Percentiles rank a stretch among this genome's conserved stretches.
phyloP scores from a whole-genome alignment of 2,329 filamentous ascomycete species.

The Fusarium annulatum region DNA sequence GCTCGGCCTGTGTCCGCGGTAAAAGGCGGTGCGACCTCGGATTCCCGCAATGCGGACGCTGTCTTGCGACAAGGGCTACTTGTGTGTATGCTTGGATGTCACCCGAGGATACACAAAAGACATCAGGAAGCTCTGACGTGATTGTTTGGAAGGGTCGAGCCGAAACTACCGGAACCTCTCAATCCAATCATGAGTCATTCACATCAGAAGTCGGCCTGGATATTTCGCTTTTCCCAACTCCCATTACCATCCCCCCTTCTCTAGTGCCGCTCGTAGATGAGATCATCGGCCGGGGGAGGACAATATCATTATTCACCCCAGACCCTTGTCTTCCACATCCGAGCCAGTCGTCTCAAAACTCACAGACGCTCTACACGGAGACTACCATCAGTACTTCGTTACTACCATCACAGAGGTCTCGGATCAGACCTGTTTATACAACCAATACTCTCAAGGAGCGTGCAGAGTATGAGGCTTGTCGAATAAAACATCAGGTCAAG shows the following conservation, averaged over 20 bases:
- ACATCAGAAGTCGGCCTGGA: accelerated
- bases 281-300: neutral
- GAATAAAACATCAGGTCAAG: neutral
- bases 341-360: accelerated
- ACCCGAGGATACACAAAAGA: neutral
- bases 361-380: accelerated
- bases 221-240: neutral
- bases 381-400: neutral
- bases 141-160: accelerated
- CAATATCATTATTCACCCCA: neutral
- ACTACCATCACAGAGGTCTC: accelerated
- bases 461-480: neutral
- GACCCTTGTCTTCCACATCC: accelerated
- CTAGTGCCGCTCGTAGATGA: neutral
- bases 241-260: neutral
- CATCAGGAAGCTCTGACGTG: accelerated
- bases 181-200: accelerated
- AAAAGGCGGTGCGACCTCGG: neutral
- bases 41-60: neutral
- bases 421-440: accelerated
- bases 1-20: neutral
- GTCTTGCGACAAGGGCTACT: accelerated
- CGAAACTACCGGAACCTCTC: accelerated
- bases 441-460: neutral
- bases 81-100: neutral